Base-by-base conservation (phyloP, 169 alveolate species). In the Plasmodium vinckei region DNA sequence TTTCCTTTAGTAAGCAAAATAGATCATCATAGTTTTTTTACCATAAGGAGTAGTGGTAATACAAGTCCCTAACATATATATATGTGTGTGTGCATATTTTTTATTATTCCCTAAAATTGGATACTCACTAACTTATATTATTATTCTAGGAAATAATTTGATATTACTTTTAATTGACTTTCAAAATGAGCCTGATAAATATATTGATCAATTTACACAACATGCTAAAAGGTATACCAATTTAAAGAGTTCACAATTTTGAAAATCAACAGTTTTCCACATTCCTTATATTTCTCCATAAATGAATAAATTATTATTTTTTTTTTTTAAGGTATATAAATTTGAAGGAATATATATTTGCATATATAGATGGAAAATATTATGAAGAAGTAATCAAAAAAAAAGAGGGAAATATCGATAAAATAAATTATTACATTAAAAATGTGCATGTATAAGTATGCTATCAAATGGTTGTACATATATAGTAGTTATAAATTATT, bases 21-120 rank as follows among this genome's bases (percentile, higher is more conserved):
- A 47, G 88, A 75, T 54, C 88, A 75, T 27, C 57, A 65, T 23
- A 75, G 19, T 33, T 75, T 75, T 44, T 75, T 75, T 75, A 75
- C 33, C 56, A 10, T 61, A 63, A 60, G 88, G 60, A 75, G 88
- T 54, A 75, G 88, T 49, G 88, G 88, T 75, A 61, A 60, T 23
- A 6, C 17, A 17, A 27, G 7, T 21, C 15, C 46, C 9, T 39
- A n/a, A n/a, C n/a, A 9, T 44, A 3, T 15, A n/a, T 21, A 9
- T 44, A 3, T 15, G 2, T 65, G 15, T 13, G 33, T 61, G 17
- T 13, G 0, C 25, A 65, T 33, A 13, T 27, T 13, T 65, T 15
- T 60, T 60, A 60, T 60, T 54, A 54, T 23, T 9, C 27, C 6
- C 17, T 51, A 51, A 12, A 51, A 12, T n/a, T n/a, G 65, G 27